Base-by-base conservation (phyloP, 495 filamentous ascomycete species). In the Penicillium pulvis region DNA sequence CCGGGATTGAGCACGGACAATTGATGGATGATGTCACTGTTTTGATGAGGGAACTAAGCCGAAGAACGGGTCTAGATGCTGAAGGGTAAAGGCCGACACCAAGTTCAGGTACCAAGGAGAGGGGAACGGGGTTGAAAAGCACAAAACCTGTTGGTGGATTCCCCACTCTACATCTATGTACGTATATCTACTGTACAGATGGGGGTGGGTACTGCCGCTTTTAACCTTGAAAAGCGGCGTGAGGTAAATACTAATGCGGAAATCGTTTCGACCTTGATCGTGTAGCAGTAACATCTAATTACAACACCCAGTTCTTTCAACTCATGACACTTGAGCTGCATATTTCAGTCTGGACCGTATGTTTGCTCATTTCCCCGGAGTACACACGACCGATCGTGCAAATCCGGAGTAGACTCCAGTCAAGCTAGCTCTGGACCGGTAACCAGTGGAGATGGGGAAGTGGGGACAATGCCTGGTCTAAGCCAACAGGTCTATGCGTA, bases 11-110 rank as follows among this genome's bases (percentile, higher is more conserved):
- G 51, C 59, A 48, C 46, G 24, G 45, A 45, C 42, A 23, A 23
- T 23, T n/a, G n/a, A 16, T 47, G 4, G 31, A 26, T 61, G 62
- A 64, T 64, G 62, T 64, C 61, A 64, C 61, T 20, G 42, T 8
- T 49, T 49, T 11, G 26, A 9, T 35, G 26, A 17, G 8, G 12
- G 26, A 9, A 28, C 24, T 31, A 49, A 6, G 19, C 19, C 17
- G 20, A 24, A 11, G 43, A 17, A 24, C 17, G 12, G 17, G 23
- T 20, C 43, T 14, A 46, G 43, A 23, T 24, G 10, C 43, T 23
- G 2, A 24, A 6, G 12, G 43, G 43, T 11, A 46, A 14, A 24
- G 36, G 43, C 7, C 10, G 19, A 46, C 17, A 23, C 20, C 20
- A 31, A 31, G 23, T 17, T 33, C 45, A 47, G 45, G 45, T 47